These are phyloP conservation scores for Trichoderma sp. DNA, from an alignment of 2,329 filamentous ascomycete species.

Conservation along the genomic window DNA sequence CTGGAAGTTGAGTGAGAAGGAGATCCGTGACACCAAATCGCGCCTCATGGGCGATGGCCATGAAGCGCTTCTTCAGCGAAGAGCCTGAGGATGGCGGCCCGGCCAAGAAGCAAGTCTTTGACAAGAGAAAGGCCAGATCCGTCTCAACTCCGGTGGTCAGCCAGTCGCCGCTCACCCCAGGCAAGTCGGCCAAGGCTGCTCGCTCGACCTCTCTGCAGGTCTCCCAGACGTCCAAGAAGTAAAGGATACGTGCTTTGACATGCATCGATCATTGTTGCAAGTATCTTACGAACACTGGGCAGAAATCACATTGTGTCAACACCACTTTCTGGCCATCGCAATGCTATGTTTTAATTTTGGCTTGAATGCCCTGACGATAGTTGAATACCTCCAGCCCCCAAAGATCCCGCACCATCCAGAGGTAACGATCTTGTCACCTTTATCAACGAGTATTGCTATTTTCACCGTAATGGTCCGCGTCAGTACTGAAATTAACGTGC, in stretches of 20 bases:
- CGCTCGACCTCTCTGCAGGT: neutral
- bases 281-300: neutral
- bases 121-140: neutral
- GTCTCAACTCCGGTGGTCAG: neutral
- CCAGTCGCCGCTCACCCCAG: neutral
- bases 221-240: neutral
- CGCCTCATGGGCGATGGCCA: constrained; percentile 4
- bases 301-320: too few relatives aligned
- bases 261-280: neutral
- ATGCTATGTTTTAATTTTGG: too few relatives aligned
- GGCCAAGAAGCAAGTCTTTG: constrained; percentile 4
- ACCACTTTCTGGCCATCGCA: too few relatives aligned
- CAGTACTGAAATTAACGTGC: neutral
- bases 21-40: constrained; percentile 5
- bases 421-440: too few relatives aligned
- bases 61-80: constrained; percentile 3
- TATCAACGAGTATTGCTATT: neutral
- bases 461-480: neutral
- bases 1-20: constrained; percentile 12
- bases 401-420: too few relatives aligned
- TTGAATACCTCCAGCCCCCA: too few relatives aligned
- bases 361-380: too few relatives aligned
- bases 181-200: neutral
- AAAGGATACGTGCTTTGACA: neutral
- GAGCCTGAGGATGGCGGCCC: neutral